These are phyloP conservation scores for Chaetothyriales sp. DNA, from an alignment of 2,329 filamentous ascomycete species.

Conservation along the genomic window DNA sequence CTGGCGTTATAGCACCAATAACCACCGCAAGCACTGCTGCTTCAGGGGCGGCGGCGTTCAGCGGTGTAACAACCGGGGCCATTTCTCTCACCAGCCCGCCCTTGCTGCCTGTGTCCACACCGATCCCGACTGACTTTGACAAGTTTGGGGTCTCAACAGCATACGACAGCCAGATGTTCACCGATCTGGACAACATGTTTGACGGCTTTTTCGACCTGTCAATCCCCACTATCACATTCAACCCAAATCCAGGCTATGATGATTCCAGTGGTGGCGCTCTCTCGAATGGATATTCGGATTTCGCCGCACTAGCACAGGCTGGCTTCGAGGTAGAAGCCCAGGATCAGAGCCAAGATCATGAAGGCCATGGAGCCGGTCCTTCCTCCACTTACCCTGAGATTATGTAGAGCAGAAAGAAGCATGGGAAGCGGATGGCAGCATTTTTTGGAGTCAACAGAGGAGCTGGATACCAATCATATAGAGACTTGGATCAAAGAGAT, in stretches of 20 bases:
- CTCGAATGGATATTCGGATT: background rate
- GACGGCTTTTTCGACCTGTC: conserved; percentile 17
- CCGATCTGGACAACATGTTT: conserved; percentile 17
- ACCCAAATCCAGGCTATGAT: background rate
- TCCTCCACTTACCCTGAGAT: background rate
- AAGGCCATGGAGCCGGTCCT: background rate
- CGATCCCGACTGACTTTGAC: background rate
- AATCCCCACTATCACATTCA: conserved; percentile 16
- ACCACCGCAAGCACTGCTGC: background rate
- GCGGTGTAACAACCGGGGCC: background rate
- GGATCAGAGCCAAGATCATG: background rate
- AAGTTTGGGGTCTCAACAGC: background rate
- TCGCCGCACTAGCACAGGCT: background rate
- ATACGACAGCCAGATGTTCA: conserved; percentile 4
- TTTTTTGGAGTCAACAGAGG: background rate
- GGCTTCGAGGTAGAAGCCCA: background rate
- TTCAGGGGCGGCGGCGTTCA: background rate
- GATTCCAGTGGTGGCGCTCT: background rate
- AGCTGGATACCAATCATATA: background rate
- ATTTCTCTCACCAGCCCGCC: background rate
- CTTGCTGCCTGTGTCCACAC: background rate
- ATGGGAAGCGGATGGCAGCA: background rate
- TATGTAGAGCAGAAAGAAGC: background rate
- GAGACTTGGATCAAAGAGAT: too few species aligned
- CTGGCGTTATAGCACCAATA: background rate